Base-by-base conservation (phyloP, 257 asterid genomes). In the Solanum appendiculatum region DNA sequence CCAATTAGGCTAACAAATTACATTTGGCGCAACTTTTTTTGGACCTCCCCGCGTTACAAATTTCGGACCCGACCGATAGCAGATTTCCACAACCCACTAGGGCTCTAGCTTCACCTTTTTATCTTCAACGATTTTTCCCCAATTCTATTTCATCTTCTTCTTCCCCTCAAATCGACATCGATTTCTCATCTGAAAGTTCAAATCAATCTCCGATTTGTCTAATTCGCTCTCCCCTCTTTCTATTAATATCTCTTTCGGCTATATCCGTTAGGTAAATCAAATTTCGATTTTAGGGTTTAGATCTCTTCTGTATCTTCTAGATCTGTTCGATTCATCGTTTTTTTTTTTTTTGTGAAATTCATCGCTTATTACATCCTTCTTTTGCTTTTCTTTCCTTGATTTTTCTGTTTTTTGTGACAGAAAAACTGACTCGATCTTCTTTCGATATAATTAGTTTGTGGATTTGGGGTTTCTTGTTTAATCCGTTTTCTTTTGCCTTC, bases 211-310 rank as follows among this genome's bases (percentile, higher is more conserved):
- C 18, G 58, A 68, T 90, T 84, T 20, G 12, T 77, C 69, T 83
- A 44, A 86, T 88, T 84, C 87, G 51, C 37, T 21, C 25, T 73
- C 27, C 40, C 42, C 70, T 78, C 92, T 86, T 68, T 85, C 86
- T 60, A 81, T 86, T 66, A 87, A 88, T 85, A 46, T 60, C 74
- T 46, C 27, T 88, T 84, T 74, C 2, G 33, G 31, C 68, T 25
- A 63, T 56, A 4, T 20, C 46, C 70, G 82, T 66, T 34, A 0
- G 42, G 29, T 37, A 18, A 82, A 29, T 86, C 44, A 48, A 75
- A 48, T 60, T 86, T 15, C 84, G 48, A 84, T 88, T 68, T 86
- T 90, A 88, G 89, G 92, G 90, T 86, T 90, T 66, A 23, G 51
- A 75, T 85, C 37, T 56, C 63, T 68, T 86, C 42, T 40, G 36